A percentile compares a stretch with the other conserved stretches of the same genome.
phyloP scores from a whole-genome alignment of 2,329 filamentous ascomycete genomes.

The Domatiomyces globalis region DNA sequence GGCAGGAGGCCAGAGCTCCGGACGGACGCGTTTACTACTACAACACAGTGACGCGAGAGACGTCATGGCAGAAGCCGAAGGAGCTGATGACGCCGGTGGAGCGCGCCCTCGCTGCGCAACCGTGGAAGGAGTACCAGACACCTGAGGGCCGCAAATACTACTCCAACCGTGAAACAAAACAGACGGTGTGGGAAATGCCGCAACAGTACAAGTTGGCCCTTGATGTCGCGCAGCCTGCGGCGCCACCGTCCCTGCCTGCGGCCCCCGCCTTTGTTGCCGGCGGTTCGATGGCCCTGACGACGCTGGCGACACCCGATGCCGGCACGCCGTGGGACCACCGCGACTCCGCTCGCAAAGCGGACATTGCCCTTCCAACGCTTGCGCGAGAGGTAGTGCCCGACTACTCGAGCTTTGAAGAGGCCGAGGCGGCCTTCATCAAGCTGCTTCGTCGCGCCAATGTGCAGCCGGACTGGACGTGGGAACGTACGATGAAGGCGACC shows the following conservation, averaged over 20 bases:
- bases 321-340: constrained; percentile 17
- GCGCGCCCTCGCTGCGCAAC: constrained; percentile 65
- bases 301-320: constrained; percentile 19
- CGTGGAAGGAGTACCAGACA: constrained; percentile 85
- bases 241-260: constrained; percentile 22
- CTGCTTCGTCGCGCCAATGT: constrained; percentile 72
- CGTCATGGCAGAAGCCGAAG: constrained; percentile 87
- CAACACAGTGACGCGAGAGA: constrained; percentile 70
- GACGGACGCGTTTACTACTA: constrained; percentile 87
- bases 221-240: constrained; percentile 34
- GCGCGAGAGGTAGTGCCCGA: constrained; percentile 51
- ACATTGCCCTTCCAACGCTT: constrained; percentile 24
- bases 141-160: constrained; percentile 85
- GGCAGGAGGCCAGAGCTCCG: constrained; percentile 67
- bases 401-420: constrained; percentile 68
- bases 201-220: constrained; percentile 64
- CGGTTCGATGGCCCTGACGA: constrained; percentile 31
- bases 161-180: constrained; percentile 82
- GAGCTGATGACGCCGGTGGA: constrained; percentile 75
- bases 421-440: constrained; percentile 85
- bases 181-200: constrained; percentile 92
- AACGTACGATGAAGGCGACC: constrained; percentile 69
- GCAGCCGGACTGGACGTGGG: constrained; percentile 85
- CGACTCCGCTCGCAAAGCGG: constrained; percentile 2
- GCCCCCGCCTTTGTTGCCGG: constrained; percentile 46